Conservation (phyloP, 352 stramenopile genomes). For the Phytophthora palmivora region DNA sequence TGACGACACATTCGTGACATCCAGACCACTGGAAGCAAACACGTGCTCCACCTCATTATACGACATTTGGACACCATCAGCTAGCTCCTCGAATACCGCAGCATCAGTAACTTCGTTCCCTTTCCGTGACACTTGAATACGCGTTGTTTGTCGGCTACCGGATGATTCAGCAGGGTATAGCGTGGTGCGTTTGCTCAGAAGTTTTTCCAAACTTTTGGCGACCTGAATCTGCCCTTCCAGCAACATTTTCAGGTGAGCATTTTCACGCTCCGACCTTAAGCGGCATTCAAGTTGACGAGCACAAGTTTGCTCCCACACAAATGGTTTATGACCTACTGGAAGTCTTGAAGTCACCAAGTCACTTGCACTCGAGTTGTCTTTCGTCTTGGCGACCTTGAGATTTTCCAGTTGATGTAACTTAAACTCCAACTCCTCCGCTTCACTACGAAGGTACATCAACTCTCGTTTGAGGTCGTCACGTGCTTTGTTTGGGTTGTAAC, state of each 20-base stretch:
- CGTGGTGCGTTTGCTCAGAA: constrained; percentile 35
- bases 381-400: constrained; percentile 22
- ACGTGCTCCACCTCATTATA: constrained; percentile 42
- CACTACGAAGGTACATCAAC: constrained; percentile 26
- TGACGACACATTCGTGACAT: constrained; percentile 22
- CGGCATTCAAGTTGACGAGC: constrained; percentile 21
- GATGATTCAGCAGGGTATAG: constrained; percentile 18
- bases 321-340: background rate
- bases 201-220: constrained; percentile 32
- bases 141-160: constrained; percentile 29
- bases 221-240: constrained; percentile 35
- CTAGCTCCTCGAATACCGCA: constrained; percentile 36
- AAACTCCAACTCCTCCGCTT: constrained; percentile 25
- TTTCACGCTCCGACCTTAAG: constrained; percentile 31
- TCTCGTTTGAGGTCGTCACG: constrained; percentile 30
- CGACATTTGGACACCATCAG: constrained; percentile 34
- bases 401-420: constrained; percentile 25
- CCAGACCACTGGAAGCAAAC: constrained; percentile 28
- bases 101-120: constrained; percentile 27
- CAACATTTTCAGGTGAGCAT: constrained; percentile 30
- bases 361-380: constrained; percentile 1
- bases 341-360: background rate
- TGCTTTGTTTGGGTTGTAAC: constrained; percentile 42
- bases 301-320: constrained; percentile 36
- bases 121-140: constrained; percentile 23